These are phyloP conservation scores for Alternaria viburni DNA, from an alignment of 2,329 filamentous ascomycete genomes.

Conservation along the genomic window DNA sequence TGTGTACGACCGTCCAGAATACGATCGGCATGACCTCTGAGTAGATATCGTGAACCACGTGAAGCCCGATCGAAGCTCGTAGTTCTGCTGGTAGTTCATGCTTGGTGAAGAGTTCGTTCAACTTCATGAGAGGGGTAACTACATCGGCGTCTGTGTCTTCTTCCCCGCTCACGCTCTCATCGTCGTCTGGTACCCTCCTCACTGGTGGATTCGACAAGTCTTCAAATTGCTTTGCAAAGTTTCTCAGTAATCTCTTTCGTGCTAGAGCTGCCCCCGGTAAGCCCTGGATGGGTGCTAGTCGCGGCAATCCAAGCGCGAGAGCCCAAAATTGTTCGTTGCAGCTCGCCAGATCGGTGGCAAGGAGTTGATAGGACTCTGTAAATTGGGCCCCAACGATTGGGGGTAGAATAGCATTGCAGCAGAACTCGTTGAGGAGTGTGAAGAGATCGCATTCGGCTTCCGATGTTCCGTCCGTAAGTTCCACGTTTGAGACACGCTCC, in stretches of 20 bases:
- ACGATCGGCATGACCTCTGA: conserved; percentile 40
- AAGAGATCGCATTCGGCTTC: conserved; percentile 56
- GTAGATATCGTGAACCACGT: conserved; percentile 36
- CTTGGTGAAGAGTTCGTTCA: conserved; percentile 40
- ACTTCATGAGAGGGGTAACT: conserved; percentile 37
- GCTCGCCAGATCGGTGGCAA: conserved; percentile 61
- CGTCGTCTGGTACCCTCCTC: conserved; percentile 36
- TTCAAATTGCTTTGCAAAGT: conserved; percentile 33
- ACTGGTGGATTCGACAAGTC: conserved; percentile 38
- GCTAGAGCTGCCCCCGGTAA: conserved; percentile 44
- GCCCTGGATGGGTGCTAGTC: conserved; percentile 61
- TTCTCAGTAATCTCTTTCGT: conserved; percentile 36
- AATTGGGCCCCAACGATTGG: conserved; percentile 59
- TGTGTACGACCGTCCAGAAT: conserved; percentile 44
- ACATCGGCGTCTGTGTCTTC: conserved; percentile 44
- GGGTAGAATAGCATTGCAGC: conserved; percentile 58
- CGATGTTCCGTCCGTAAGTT: conserved; percentile 48
- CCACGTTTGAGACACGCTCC: conserved; percentile 62
- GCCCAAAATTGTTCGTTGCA: conserved; percentile 62
- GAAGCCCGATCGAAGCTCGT: conserved; percentile 39
- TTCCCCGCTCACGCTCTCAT: conserved; percentile 43
- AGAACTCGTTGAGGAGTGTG: conserved; percentile 62
- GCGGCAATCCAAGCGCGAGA: conserved; percentile 62
- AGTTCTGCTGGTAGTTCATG: conserved; percentile 34
- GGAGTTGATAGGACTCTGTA: conserved; percentile 53